Conservation (phyloP, 164 flowering plant species). For the Vitis riparia region DNA sequence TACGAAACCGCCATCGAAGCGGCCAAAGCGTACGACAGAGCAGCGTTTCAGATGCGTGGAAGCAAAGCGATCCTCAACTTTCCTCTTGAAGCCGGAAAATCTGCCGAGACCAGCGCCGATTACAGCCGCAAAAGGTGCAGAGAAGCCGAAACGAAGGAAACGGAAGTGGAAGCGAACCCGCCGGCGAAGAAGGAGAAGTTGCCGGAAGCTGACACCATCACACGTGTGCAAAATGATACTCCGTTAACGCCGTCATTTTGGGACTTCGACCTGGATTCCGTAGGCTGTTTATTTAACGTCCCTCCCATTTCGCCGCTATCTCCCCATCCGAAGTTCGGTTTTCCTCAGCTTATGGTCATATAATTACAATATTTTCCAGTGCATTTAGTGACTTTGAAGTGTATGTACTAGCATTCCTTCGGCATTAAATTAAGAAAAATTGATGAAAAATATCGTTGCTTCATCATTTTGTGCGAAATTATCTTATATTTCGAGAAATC, state of each 20-base stretch:
- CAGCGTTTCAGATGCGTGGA: constrained; percentile 58
- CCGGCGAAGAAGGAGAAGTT: constrained; percentile 26
- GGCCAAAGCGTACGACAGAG: constrained; percentile 59
- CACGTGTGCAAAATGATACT: constrained; percentile 1
- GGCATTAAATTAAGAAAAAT: too few species aligned
- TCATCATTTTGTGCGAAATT: too few species aligned
- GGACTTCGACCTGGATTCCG: constrained; percentile 13
- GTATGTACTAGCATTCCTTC: too few species aligned
- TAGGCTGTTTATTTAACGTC: constrained; percentile 25
- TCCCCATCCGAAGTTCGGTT: constrained; percentile 23
- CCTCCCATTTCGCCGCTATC: constrained; percentile 47
- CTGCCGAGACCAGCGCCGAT: neutral
- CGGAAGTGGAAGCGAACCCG: constrained; percentile 4
- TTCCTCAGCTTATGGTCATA: constrained; percentile 23
- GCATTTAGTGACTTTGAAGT: too few species aligned
- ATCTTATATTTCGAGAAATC: too few species aligned
- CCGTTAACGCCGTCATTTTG: constrained; percentile 42
- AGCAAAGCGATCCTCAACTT: constrained; percentile 59
- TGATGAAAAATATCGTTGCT: too few species aligned
- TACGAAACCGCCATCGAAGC: constrained; percentile 53
- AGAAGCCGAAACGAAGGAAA: constrained; percentile 8
- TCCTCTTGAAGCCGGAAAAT: constrained; percentile 43
- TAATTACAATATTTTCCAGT: constrained; percentile 4
- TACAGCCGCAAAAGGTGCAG: constrained; percentile 4
- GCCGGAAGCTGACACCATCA: constrained; percentile 5